These are phyloP conservation scores for Apiotrichum sp. DNA, from an alignment of 1,284 basidiomycete species.

Conservation along the genomic window DNA sequence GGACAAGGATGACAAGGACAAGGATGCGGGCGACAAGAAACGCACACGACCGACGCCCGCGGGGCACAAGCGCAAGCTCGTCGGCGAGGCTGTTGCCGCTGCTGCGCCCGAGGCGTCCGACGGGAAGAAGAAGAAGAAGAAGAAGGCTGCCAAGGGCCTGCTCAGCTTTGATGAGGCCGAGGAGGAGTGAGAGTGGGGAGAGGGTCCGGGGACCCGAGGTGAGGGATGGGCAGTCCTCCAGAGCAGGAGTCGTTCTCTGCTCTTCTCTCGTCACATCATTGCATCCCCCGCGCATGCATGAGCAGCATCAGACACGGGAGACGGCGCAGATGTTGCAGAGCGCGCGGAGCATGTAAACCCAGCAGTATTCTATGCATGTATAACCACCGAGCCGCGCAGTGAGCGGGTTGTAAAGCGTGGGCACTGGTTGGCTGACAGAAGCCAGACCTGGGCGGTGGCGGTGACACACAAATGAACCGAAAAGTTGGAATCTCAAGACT, in stretches of 20 bases:
- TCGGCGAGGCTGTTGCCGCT: slow-evolving; percentile 18
- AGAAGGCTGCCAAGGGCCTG: slow-evolving; percentile 37
- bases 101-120: slow-evolving; percentile 16
- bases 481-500: neutral
- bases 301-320: too few species aligned
- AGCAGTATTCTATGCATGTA: too few species aligned
- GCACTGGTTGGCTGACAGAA: neutral
- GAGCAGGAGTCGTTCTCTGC: too few species aligned
- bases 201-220: too few species aligned
- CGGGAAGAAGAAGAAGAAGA: slow-evolving; percentile 35
- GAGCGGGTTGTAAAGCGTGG: neutral
- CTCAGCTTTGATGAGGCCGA: slow-evolving; percentile 43
- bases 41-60: slow-evolving; percentile 13
- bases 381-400: too few species aligned
- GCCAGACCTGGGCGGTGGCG: too few species aligned
- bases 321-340: too few species aligned
- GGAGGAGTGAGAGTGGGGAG: slow-evolving; percentile 15
- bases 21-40: slow-evolving; percentile 10
- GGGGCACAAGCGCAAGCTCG: slow-evolving; percentile 35
- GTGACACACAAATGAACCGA: neutral
- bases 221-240: too few species aligned
- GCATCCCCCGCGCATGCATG: too few species aligned
- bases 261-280: too few species aligned
- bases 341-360: too few species aligned
- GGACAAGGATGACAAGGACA: slow-evolving; percentile 1